Evolutionary conservation across 73 alveolate species (phyloP).

Genomic region (Paraurostyla sp.): DNA sequence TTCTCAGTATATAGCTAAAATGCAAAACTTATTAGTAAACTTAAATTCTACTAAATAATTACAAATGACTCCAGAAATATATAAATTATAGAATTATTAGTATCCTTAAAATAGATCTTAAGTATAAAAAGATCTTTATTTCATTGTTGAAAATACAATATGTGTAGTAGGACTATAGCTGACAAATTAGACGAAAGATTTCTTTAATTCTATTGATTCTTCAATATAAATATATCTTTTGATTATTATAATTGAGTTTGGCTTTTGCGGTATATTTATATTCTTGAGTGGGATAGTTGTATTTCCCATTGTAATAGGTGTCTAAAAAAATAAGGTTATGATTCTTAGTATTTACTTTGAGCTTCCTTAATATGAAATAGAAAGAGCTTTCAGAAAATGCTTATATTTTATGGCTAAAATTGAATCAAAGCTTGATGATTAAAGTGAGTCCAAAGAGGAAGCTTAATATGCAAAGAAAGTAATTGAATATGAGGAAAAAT

Average conservation of each 20-base stretch:
- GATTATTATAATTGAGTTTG: background rate
- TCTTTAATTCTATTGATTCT: background rate
- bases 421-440: constrained; percentile 26
- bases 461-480: background rate
- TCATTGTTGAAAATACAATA: background rate
- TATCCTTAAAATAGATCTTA: background rate
- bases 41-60: too few species aligned
- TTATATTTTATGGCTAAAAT: constrained; percentile 19
- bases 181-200: too few species aligned
- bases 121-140: constrained; percentile 4
- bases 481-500: background rate
- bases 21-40: background rate
- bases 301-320: constrained; percentile 57
- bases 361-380: constrained; percentile 12
- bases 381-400: constrained; percentile 31
- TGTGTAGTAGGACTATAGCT: too few species aligned
- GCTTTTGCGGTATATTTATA: background rate
- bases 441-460: constrained; percentile 15
- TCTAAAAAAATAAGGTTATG: constrained; percentile 46
- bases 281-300: constrained; percentile 17
- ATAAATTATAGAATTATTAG: background rate
- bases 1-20: background rate
- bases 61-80: background rate
- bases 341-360: constrained; percentile 50
- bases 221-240: background rate